Evolutionary conservation across 352 stramenopile genomes (phyloP).

Genomic region (Phytophthora sp.): DNA sequence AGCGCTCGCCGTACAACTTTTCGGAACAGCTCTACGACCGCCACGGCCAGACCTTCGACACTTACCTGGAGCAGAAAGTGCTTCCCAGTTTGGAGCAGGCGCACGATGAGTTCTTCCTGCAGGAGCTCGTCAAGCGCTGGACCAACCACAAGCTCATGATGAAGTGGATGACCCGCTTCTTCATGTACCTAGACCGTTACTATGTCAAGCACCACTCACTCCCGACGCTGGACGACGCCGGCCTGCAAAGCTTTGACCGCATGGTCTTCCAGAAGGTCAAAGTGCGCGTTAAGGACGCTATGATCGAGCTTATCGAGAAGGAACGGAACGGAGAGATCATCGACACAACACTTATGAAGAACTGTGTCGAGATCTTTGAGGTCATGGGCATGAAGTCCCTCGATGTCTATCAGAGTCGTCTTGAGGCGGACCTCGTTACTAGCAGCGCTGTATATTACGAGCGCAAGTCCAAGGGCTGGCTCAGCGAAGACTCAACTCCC

Average conservation of each 20-base stretch:
- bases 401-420: constrained; percentile 96
- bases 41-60: constrained; percentile 92
- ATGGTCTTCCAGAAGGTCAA: constrained; percentile 90
- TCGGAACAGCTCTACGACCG: constrained; percentile 98
- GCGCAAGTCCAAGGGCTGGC: constrained; percentile 97
- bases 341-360: constrained; percentile 96
- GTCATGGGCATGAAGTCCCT: constrained; percentile 97
- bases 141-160: constrained; percentile 99
- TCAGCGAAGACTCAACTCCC: constrained; percentile 96
- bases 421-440: constrained; percentile 94
- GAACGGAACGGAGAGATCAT: constrained; percentile 98
- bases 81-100: constrained; percentile 88
- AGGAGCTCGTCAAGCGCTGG: constrained; percentile 97
- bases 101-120: constrained; percentile 95
- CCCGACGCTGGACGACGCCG: constrained; percentile 94
- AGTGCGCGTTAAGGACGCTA: constrained; percentile 81
- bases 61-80: constrained; percentile 91
- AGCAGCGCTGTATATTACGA: constrained; percentile 96
- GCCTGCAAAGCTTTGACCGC: constrained; percentile 82
- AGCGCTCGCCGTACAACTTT: constrained; percentile 99
- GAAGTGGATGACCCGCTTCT: constrained; percentile 99
- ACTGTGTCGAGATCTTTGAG: constrained; percentile 98
- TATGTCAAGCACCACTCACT: constrained; percentile 98
- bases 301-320: constrained; percentile 97
- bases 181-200: constrained; percentile 99